Evolutionary conservation across 2,329 filamentous ascomycete species (phyloP), one percentile per base, ranked within the genome.

Genomic region (Exophiala mesophila): DNA sequence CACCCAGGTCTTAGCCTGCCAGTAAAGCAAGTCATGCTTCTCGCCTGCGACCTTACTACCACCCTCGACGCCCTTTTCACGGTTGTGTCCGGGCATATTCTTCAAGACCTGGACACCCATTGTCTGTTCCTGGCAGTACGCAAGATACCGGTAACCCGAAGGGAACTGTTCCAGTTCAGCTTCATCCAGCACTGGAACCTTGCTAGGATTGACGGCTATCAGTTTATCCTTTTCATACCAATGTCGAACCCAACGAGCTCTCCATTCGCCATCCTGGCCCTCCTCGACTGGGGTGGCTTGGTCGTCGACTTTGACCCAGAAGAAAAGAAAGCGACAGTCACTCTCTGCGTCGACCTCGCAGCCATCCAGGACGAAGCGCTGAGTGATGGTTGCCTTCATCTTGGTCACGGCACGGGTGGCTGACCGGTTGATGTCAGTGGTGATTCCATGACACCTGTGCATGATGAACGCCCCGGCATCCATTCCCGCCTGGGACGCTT

Each of bases 161-260:
- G 69, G 68, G 52, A 68, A 72, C 5, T 45, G 45, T 29, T 58
- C 55, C 21, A 71, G 49, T 45, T 62, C 64, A 32, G 60, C 59
- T 21, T 66, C 59, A 44, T 71, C 62, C 1, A 73, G 39, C 5
- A 41, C 39, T 0, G 70, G 69, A 9, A 70, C 53, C 36, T 59
- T 63, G 5, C 56, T 58, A 1, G 69, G 67, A 44, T 71, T 63
- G 1, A 69, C 65, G 4, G 60, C 62, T 36, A 69, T 60, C 30
- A 74, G 46, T 52, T 73, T 74, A 54, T 73, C 71, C 60, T 74
- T 74, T 56, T 74, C 72, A 46, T 74, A 74, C 63, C 67, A 74
- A 50, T 71, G 70, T 3, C 67, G 55, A 18, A 72, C 70, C 37
- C 67, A 69, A 2, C 59, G 55, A 1, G 70, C 69, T 4, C 63